These are phyloP conservation scores for Pterulicium gracile DNA, from an alignment of 1,284 basidiomycete genomes.

Conservation along the genomic window DNA sequence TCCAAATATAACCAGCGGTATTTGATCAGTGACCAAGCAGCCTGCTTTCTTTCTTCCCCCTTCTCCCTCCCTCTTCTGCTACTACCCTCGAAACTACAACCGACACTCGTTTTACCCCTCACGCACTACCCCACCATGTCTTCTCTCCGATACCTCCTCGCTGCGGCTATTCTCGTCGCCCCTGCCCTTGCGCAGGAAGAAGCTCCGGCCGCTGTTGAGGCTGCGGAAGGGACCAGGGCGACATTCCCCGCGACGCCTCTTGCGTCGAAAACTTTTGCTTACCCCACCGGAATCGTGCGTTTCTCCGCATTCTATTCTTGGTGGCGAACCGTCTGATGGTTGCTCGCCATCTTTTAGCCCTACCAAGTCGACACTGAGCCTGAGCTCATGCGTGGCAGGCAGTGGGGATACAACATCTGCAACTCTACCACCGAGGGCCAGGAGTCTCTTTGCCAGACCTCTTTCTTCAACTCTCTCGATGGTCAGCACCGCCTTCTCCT, in stretches of 20 bases:
- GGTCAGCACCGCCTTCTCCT: slow-evolving; percentile 24
- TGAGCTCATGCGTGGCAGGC: slow-evolving; percentile 40
- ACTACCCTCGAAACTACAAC: too few species aligned
- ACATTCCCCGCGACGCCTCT: slow-evolving; percentile 40
- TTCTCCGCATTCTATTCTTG: too few species aligned
- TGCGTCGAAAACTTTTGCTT: slow-evolving; percentile 38
- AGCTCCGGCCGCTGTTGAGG: too few species aligned
- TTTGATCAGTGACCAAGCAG: too few species aligned
- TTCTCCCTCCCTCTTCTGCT: too few species aligned
- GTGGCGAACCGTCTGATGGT: not conserved
- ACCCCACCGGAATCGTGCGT: slow-evolving; percentile 39
- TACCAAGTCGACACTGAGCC: slow-evolving; percentile 42
- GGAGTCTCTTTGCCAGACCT: slow-evolving; percentile 54
- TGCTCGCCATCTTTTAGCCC: slow-evolving; percentile 35
- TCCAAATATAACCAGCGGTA: too few species aligned
- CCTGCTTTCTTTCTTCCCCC: too few species aligned
- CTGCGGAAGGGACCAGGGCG: slow-evolving; percentile 3
- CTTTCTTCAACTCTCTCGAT: slow-evolving; percentile 39
- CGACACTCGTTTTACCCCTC: too few species aligned
- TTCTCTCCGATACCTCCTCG: too few species aligned
- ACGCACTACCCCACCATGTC: too few species aligned
- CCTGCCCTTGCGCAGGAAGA: too few species aligned
- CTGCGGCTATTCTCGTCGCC: too few species aligned
- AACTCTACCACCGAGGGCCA: slow-evolving; percentile 58
- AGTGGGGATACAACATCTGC: slow-evolving; percentile 58